A percentile compares a stretch with the other conserved stretches of the same genome.
These are phyloP conservation scores for Globisporangium middletonii DNA, from an alignment of 352 stramenopile species.

Conservation along the genomic window DNA sequence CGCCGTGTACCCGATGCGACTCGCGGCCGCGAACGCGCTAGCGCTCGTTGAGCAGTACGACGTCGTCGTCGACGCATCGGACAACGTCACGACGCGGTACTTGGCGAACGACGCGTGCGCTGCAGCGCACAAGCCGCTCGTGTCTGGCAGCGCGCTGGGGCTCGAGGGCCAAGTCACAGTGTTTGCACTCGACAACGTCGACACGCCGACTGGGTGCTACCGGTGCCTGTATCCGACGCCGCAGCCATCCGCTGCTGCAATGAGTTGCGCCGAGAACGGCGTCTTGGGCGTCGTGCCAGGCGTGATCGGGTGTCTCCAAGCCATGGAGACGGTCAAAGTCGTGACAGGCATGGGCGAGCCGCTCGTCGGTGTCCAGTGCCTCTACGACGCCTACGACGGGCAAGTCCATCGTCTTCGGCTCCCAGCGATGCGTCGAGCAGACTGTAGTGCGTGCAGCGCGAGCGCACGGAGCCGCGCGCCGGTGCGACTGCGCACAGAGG, in stretches of 20 bases:
- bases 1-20: slow-evolving; percentile 31
- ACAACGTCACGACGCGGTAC: slow-evolving; percentile 96
- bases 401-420: slow-evolving; percentile 68
- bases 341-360: slow-evolving; percentile 57
- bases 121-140: slow-evolving; percentile 69
- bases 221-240: slow-evolving; percentile 95
- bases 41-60: slow-evolving; percentile 76
- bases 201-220: slow-evolving; percentile 82
- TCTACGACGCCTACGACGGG: slow-evolving; percentile 77
- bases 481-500: background rate
- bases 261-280: slow-evolving; percentile 94
- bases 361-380: slow-evolving; percentile 56
- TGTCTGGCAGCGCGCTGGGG: slow-evolving; percentile 94
- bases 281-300: slow-evolving; percentile 94
- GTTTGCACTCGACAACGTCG: slow-evolving; percentile 76
- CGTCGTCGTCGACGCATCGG: slow-evolving; percentile 93
- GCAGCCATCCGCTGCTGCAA: slow-evolving; percentile 28
- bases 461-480: background rate
- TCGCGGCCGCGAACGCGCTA: slow-evolving; percentile 79
- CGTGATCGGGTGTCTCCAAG: slow-evolving; percentile 92
- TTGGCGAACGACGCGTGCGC: slow-evolving; percentile 95
- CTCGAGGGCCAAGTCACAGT: slow-evolving; percentile 96
- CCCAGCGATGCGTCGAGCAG: slow-evolving; percentile 15
- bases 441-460: slow-evolving; percentile 33
- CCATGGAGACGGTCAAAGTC: slow-evolving; percentile 92